Evolutionary conservation across 495 filamentous ascomycete genomes (phyloP), one percentile per base, ranked within the genome.

Genomic region (Glutinoglossum americanum): DNA sequence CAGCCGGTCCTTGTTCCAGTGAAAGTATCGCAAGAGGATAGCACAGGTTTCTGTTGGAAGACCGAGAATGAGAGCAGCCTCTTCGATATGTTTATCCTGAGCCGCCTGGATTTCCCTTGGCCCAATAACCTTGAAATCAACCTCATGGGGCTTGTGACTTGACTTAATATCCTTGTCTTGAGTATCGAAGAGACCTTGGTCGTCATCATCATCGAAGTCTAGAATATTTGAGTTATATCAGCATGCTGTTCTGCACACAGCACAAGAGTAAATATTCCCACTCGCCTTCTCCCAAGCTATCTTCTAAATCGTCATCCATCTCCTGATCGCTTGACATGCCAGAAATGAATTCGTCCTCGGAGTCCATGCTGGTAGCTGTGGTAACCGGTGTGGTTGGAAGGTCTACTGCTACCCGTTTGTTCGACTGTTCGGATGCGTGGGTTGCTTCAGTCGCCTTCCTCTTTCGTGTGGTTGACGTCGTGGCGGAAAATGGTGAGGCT

Each of bases 261-360:
- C 47, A 37, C 13, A 51, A 21, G 5, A 59, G n/a, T 21, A 47
- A 5, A 23, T 9, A 21, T 59, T 11, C 28, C 19, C 35, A 70
- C 80, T 54, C 67, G 92, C 89, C 87, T 69, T 77, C 86, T 30
- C 80, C 87, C 51, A 92, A 75, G 63, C 88, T 75, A 68, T 71
- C 60, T 70, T 80, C 80, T 65, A 86, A 81, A 27, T 89, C 88
- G 64, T 81, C 88, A 28, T 85, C 72, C 17, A 65, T 70, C 54
- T 87, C 87, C 54, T 83, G 80, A 41, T 79, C 80, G 65, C 84
- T 93, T 17, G 86, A 89, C 62, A 81, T 74, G 59, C 82, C 81
- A 55, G 85, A 93, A 77, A 94, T 85, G 66, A 90, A 89, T 61
- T 97, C 92, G 67, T 97, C 90, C 62, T 97, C 92, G 13, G 92